Base-by-base conservation (phyloP, 2,329 filamentous ascomycete genomes). In the Sclerotinia minor region DNA sequence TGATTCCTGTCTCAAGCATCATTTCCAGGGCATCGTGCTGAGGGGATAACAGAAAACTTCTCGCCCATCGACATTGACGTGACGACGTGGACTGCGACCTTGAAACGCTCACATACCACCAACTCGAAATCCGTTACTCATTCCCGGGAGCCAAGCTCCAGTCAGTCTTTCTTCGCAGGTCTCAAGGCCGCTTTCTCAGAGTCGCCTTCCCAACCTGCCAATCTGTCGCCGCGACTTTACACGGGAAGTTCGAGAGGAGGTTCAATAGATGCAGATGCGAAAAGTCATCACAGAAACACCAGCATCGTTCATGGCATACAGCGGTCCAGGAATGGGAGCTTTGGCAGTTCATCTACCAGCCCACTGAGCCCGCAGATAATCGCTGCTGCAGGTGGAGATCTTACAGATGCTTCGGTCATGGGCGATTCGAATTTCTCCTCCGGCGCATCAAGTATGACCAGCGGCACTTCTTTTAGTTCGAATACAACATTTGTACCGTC, bases 271-370 rank as follows among this genome's bases (percentile, higher is more conserved):
- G 79, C 83, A 69, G 86, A 88, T 72, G 82, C 81, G 59, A 88
- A 87, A 76, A 79, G 73, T 79, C 83, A 99, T 79, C 93, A 98
- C 80, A 89, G 95, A 67, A 93, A 99, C 81, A 96, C 94, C 0
- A 98, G 94, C 60, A 97, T 98, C 74, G 94, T 98, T 68, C 92
- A 98, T 87, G 94, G 95, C 75, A 89, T 96, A 73, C 94, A 97
- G 78, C 95, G 99, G 79, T 90, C 86, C 74, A 84, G 94, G 80
- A 96, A 96, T 84, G 91, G 93, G 74, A 97, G 94, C 80, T 87
- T 90, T 76, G 87, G 89, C 72, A 93, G 92, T 77, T 87, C 91
- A 67, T 87, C 90, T 47, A 89, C 90, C 38, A 96, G 91, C 78
- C 94, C 94, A 68, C 83, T 97, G 75, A 96, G 92, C 79, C 92